A percentile compares a stretch with the other conserved stretches of the same genome.
Conservation (phyloP, 179 eudicot species). For the Camellia oleifera region DNA sequence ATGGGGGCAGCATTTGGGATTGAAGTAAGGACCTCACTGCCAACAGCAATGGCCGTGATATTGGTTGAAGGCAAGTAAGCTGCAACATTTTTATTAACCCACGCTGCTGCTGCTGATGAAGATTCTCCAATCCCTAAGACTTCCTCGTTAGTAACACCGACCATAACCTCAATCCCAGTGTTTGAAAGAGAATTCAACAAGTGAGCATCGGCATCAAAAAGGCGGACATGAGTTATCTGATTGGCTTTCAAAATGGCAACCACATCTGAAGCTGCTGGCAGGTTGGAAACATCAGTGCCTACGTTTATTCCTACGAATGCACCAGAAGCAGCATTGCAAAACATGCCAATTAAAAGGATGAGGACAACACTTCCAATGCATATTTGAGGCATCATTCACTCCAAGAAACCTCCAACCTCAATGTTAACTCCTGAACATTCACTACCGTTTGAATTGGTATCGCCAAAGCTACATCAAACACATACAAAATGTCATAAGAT, state of each 20-base stretch:
- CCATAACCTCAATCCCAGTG: constrained; percentile 74
- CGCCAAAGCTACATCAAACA: constrained; percentile 12
- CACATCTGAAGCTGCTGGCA: constrained; percentile 63
- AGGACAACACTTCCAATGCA: constrained; percentile 31
- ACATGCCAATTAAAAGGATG: constrained; percentile 23
- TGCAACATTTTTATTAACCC: constrained; percentile 74
- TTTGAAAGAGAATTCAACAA: constrained; percentile 71
- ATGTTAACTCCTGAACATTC: background rate
- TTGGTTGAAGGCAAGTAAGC: constrained; percentile 74
- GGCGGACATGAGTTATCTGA: constrained; percentile 73
- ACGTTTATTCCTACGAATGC: constrained; percentile 73
- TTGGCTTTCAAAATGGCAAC: constrained; percentile 54
- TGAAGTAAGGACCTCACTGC: constrained; percentile 66
- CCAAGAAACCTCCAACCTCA: constrained; percentile 1
- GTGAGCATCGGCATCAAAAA: constrained; percentile 63
- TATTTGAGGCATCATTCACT: constrained; percentile 35
- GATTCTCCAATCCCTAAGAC: constrained; percentile 63
- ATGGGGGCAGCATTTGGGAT: constrained; percentile 74
- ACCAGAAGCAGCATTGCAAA: constrained; percentile 33
- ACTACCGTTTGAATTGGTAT: background rate
- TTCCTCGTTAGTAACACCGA: constrained; percentile 73
- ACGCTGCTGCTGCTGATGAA: constrained; percentile 69
- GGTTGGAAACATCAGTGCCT: constrained; percentile 57
- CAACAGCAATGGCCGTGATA: constrained; percentile 81
- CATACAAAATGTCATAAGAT: background rate